phyloP scores from a whole-genome alignment of 1,139 yeast species.

The Debaryomycetaceae sp. region DNA sequence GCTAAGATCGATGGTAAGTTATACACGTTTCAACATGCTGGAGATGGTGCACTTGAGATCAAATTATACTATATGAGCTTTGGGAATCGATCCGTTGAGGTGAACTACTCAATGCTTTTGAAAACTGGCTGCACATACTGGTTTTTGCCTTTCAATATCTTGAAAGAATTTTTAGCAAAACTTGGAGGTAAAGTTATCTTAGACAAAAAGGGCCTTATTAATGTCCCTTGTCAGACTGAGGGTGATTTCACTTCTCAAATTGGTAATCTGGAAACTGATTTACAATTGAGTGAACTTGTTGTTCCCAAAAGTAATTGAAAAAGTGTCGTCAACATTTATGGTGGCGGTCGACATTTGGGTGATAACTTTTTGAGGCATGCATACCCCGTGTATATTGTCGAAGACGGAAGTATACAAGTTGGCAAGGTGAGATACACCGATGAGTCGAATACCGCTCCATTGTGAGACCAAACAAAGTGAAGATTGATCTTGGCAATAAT shows the following conservation, averaged over 20 bases:
- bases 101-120: conserved; percentile 22
- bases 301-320: too few species aligned
- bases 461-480: background rate
- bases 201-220: background rate
- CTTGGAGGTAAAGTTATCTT: conserved; percentile 2
- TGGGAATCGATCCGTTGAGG: conserved; percentile 9
- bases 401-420: conserved; percentile 15
- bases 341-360: conserved; percentile 17
- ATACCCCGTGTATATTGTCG: conserved; percentile 20
- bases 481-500: too few species aligned
- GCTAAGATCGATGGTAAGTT: conserved; percentile 18
- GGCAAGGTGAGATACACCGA: conserved; percentile 15
- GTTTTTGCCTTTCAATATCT: conserved; percentile 16
- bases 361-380: conserved; percentile 22
- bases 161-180: background rate
- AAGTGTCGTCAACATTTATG: conserved; percentile 12
- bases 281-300: conserved; percentile 17
- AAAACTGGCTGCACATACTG: conserved; percentile 41
- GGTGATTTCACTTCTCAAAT: conserved; percentile 12
- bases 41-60: conserved; percentile 8
- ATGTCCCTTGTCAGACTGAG: conserved; percentile 11
- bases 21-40: conserved; percentile 10
- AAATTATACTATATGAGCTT: conserved; percentile 6
- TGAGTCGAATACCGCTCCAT: conserved; percentile 10
- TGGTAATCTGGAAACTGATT: conserved; percentile 13